Base-by-base conservation (phyloP, 148 eudicot species). In the Polygonum aviculare region DNA sequence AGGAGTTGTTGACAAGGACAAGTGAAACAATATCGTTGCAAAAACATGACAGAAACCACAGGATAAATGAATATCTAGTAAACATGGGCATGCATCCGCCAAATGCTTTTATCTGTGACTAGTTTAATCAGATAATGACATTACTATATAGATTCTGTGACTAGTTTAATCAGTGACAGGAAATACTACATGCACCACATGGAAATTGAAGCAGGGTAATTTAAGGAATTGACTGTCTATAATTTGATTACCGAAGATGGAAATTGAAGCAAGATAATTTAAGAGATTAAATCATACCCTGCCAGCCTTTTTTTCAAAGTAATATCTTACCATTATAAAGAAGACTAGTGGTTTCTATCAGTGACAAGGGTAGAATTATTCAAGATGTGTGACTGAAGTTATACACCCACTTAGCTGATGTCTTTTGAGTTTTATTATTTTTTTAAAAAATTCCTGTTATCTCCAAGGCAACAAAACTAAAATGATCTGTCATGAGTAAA, bases 401-500 rank as follows among this genome's bases (percentile, higher is more conserved):
- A 16, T 65, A 36, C 31, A 59, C 65, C 65, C 65, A 52, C 3
- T 48, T 54, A 54, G 26, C 4, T n/a, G 1, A 54, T 26, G 38
- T 26, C 38, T 26, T 60, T 11, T 60, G 7, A 44, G 19, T 33
- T 35, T 63, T 45, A 5, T n/a, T 40, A 47, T 21, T 73, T 19
- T 51, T 22, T 21, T 22, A 12, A 26, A 19, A 57, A 3, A 59
- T 62, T 62, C 16, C 33, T 3, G 16, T 31, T 10, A 65, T 65
- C 4, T 65, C 14, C 36, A 65, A 65, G 19, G 71, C 44, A 33
- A 35, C 16, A 60, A 55, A n/a, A 72, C 6, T 77, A 74, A 74
- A 69, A 26, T 67, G 40, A 31, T 65, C 63, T 55, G 52, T 40
- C 75, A 62, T 33, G 57, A 26, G 4, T 76, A 57, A 65, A 55